Base-by-base conservation (phyloP, 2,329 filamentous ascomycete genomes). In the Pleomassaria siparia region DNA sequence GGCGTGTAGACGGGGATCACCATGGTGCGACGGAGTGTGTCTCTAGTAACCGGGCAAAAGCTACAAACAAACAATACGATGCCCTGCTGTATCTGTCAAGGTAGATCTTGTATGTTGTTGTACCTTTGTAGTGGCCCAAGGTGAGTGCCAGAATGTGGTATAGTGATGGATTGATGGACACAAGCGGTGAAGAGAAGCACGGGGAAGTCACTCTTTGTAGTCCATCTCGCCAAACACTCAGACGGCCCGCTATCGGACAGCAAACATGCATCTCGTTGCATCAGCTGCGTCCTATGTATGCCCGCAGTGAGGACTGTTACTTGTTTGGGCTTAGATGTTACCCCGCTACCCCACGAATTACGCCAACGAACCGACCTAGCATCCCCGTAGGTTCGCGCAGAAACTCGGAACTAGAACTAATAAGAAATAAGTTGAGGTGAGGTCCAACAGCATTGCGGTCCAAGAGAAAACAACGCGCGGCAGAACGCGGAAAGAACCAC, bases 301-400 rank as follows among this genome's bases (percentile, higher is more conserved):
- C n/a, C 18, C 35, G 35, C 25, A 29, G 25, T 43, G 53, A 43
- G 33, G 21, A 46, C 55, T 13, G 35, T 62, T 62, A 45, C 59
- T 53, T 41, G 25, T 55, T 63, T 20, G 11, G 46, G 58, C 18
- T 28, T 50, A 54, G 46, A 35, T 28, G 15, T 43, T 66, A 67
- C 67, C 67, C 67, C 66, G 65, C 67, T 43, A 51, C 60, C 63
- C 63, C 63, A 66, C 61, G 54, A 18, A 46, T 51, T 53, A 48
- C 53, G 53, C 58, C 51, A 56, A 54, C 18, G 43, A 50, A 32
- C 51, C 48, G 54, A n/a, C n/a, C 33, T 40, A 52, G 45, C 12
- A 7, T 15, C 18, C 35, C 20, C 35, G 20, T 9, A 4, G 18
- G 32, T 35, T 37, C 35, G 24, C 20, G 32, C 18, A 37, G 4